A percentile compares a stretch with the other conserved stretches of the same genome.
phyloP scores from a whole-genome alignment of 2,329 filamentous ascomycete genomes.

The Phyllachora maydis region DNA sequence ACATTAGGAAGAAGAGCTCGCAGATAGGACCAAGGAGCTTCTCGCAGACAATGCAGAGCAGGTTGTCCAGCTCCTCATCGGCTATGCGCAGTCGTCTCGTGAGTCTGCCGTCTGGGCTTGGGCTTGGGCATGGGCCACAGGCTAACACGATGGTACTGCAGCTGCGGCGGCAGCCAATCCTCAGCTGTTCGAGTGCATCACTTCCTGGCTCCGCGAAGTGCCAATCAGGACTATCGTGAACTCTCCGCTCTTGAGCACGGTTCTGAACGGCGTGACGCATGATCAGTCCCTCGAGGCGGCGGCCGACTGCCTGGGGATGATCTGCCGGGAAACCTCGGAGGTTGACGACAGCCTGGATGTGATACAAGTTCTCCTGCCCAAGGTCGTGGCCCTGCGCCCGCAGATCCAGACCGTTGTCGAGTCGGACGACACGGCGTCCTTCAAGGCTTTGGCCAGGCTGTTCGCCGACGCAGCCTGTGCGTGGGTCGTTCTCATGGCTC shows the following conservation, averaged over 20 bases:
- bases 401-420: conserved; percentile 57
- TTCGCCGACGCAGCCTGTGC: conserved; percentile 87
- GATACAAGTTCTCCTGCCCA: conserved; percentile 68
- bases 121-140: conserved; percentile 4
- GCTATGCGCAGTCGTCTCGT: conserved; percentile 86
- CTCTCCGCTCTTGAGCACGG: conserved; percentile 64
- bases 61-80: conserved; percentile 70
- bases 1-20: conserved; percentile 85
- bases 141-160: conserved; percentile 14
- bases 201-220: conserved; percentile 90
- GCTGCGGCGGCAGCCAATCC: conserved; percentile 67
- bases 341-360: conserved; percentile 74
- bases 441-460: conserved; percentile 75
- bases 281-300: conserved; percentile 70
- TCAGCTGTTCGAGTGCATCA: conserved; percentile 83
- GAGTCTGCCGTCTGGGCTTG: conserved; percentile 17
- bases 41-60: conserved; percentile 77
- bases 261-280: conserved; percentile 56
- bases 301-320: conserved; percentile 78
- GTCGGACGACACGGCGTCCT: conserved; percentile 66
- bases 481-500: conserved; percentile 82
- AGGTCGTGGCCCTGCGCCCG: conserved; percentile 54
- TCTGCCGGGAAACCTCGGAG: conserved; percentile 81
- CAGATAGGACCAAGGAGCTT: conserved; percentile 66
- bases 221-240: conserved; percentile 65